These are phyloP conservation scores for Tylopilus vinaceipallidus DNA, from an alignment of 768 basidiomycete species.

Conservation along the genomic window DNA sequence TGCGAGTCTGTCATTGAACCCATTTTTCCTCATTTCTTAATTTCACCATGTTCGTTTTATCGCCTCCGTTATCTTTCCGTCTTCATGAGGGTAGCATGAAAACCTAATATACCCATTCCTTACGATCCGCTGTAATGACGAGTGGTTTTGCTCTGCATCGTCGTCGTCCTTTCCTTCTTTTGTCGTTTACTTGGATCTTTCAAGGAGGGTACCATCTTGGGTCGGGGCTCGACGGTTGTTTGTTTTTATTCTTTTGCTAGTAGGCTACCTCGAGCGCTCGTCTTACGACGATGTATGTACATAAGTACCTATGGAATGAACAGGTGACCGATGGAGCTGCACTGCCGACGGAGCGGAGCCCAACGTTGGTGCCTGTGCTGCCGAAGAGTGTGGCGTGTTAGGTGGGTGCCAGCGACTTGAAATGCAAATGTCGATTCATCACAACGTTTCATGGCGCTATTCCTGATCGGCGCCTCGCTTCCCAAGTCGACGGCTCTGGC, in stretches of 20 bases:
- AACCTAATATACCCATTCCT: constrained; percentile 25
- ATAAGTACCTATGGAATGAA: constrained; percentile 13
- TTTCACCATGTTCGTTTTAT: constrained; percentile 1
- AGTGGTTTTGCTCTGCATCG: constrained; percentile 1
- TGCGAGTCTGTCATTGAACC: constrained; percentile 1
- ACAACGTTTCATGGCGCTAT: background rate
- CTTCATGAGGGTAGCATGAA: constrained; percentile 19
- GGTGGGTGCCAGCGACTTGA: no score
- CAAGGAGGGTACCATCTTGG: constrained; percentile 4
- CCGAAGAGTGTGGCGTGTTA: no score
- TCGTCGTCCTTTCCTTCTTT: constrained; percentile 1
- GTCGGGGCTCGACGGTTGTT: background rate
- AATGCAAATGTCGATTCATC: no score
- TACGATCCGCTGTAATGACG: constrained; percentile 23
- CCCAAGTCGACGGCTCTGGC: no score
- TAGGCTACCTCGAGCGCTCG: background rate
- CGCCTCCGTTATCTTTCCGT: background rate
- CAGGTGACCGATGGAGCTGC: background rate
- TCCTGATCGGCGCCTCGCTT: no score
- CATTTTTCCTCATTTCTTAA: constrained; percentile 5
- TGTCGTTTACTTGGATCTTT: background rate
- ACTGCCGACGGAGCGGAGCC: background rate
- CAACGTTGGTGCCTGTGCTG: background rate
- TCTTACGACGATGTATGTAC: constrained; percentile 15
- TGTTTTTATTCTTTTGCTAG: background rate